Base-by-base conservation (phyloP, 805 yeast genomes). In the Candida maltosa region DNA sequence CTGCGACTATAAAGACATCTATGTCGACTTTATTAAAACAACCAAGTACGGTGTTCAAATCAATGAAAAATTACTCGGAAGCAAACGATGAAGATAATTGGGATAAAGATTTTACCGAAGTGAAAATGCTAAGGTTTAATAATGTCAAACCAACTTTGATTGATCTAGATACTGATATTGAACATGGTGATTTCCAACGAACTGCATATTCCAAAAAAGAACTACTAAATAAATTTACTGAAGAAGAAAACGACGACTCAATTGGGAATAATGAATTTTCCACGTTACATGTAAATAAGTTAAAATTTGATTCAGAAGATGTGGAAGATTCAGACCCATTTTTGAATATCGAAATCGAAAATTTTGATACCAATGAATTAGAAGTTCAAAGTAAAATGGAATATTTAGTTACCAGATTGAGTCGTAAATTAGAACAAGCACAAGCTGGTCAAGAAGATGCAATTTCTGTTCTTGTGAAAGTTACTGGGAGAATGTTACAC, bases 361-460 rank as follows among this genome's bases (percentile, higher is more conserved):
- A 52, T 34, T 64, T 62, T 37, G 68, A 66, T 43, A 63, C 70
- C 7, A 58, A 61, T 39, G 73, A 67, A 35, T 44, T 65, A 14
- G 70, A 65, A 41, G 52, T 64, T 22, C 70, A 63, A 39, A 51
- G 52, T 32, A 65, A 66, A 41, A 64, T 62, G 63, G 70, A 60
- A 23, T 54, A 48, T 32, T 48, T 67, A 16, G 49, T 63, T 12
- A 31, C 55, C 4, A 62, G 60, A 37, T 56, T 66, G 31, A 42
- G 62, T 3, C 40, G 45, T 19, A 48, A 65, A 26, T 62, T 63
- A 10, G 62, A 63, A 24, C 37, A 46, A 11, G 49, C 56, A 23
- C 56, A 53, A 15, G 40, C 42, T 16, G 65, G 60, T 4, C 49
- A 53, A 32, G 68, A 62, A 11, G 65, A 57, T 8, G 50, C 54